Evolutionary conservation across 2,329 filamentous ascomycete species (phyloP).

Genomic region (Neopestalotiopsis rosae): DNA sequence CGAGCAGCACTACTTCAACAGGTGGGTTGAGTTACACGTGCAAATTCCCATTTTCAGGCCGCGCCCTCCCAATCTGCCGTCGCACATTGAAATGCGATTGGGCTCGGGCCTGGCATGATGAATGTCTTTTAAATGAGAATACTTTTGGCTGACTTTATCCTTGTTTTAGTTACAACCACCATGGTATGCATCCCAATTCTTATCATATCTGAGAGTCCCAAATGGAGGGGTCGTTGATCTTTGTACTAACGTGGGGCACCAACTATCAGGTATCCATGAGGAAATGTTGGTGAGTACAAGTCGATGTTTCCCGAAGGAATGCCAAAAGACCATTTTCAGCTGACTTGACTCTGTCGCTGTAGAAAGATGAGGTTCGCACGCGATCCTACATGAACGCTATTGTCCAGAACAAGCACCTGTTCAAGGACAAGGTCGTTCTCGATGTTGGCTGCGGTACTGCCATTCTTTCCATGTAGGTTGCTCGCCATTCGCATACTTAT

Average conservation of each 20-base stretch:
- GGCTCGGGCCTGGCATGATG: not conserved
- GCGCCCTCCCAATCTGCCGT: conserved; percentile 34
- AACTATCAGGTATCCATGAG: conserved; percentile 81
- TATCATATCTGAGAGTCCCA: not conserved
- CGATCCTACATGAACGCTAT: conserved; percentile 97
- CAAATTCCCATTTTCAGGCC: conserved; percentile 34
- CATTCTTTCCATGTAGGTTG: conserved; percentile 92
- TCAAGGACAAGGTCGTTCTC: conserved; percentile 84
- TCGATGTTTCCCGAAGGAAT: conserved; percentile 14
- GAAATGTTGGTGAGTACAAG: conserved; percentile 86
- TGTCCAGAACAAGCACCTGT: conserved; percentile 93
- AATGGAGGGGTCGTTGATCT: conserved; percentile 8
- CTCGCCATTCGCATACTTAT: conserved; percentile 19
- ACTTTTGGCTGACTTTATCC: conserved; percentile 21
- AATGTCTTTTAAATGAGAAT: not conserved
- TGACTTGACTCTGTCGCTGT: conserved; percentile 21
- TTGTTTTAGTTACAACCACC: conserved; percentile 85
- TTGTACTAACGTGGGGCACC: conserved; percentile 14
- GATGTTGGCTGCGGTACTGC: conserved; percentile 97
- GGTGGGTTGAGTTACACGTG: conserved; percentile 56
- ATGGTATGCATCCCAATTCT: conserved; percentile 67
- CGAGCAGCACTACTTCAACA: conserved; percentile 99
- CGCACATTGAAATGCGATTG: conserved; percentile 5
- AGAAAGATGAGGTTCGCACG: conserved; percentile 99
- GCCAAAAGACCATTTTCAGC: conserved; percentile 22